phyloP scores from a whole-genome alignment of 2,329 filamentous ascomycete species.

The Phialemoniopsis sp. region DNA sequence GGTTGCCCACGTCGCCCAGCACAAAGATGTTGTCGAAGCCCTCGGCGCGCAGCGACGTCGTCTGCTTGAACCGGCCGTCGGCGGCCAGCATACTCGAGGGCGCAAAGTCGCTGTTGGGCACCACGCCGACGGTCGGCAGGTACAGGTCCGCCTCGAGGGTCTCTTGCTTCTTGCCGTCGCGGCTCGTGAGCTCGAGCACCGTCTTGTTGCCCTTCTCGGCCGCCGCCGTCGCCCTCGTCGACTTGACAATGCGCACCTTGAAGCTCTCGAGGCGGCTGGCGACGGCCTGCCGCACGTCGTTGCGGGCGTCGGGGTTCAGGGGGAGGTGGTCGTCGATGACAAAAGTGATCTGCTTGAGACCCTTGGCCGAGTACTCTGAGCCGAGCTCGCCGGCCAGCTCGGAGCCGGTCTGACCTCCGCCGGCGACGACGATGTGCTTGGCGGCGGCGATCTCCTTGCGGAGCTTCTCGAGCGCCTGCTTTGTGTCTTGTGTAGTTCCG shows the following conservation, averaged over 20 bases:
- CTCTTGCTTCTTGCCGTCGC: slow-evolving; percentile 4
- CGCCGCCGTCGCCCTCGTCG: slow-evolving; percentile 3
- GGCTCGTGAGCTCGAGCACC: slow-evolving; percentile 1
- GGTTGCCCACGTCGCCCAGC: slow-evolving; percentile 20
- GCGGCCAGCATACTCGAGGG: slow-evolving; percentile 18
- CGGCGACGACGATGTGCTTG: slow-evolving; percentile 44
- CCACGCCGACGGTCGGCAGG: slow-evolving; percentile 50
- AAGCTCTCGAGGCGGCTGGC: slow-evolving; percentile 25
- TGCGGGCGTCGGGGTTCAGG: slow-evolving; percentile 22
- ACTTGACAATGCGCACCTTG: slow-evolving; percentile 32
- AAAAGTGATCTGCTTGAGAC: slow-evolving; percentile 42
- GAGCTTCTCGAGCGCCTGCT: slow-evolving; percentile 27
- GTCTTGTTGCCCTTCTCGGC: slow-evolving; percentile 1
- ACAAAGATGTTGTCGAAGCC: slow-evolving; percentile 21
- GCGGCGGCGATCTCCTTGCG: slow-evolving; percentile 34
- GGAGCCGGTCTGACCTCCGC: slow-evolving; percentile 45
- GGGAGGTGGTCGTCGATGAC: slow-evolving; percentile 33
- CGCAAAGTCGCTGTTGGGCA: slow-evolving; percentile 38
- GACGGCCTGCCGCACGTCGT: slow-evolving; percentile 31
- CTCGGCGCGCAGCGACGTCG: slow-evolving; percentile 14
- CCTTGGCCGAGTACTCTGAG: slow-evolving; percentile 34
- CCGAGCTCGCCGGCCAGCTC: slow-evolving; percentile 50
- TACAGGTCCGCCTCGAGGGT: slow-evolving; percentile 15
- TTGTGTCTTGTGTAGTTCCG: slow-evolving; percentile 34
- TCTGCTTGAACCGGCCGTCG: slow-evolving; percentile 16